Conservation (phyloP, 768 basidiomycete species). For the Termitomyces sp. region DNA sequence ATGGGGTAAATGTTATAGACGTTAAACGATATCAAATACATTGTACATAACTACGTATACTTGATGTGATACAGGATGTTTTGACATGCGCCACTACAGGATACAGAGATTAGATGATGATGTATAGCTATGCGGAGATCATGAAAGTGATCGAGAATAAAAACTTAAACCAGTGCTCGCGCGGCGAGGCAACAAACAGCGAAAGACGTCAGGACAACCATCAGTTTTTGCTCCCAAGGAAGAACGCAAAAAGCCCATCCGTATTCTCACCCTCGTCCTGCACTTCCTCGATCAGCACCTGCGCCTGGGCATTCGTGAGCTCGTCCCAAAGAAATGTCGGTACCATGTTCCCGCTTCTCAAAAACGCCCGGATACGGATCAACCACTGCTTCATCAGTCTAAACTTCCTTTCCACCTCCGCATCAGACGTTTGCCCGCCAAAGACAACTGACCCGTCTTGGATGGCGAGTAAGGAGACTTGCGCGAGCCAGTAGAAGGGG, state of each 20-base stretch:
- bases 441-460: conserved; percentile 38
- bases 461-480: conserved; percentile 48
- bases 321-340: conserved; percentile 47
- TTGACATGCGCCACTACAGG: too few relatives aligned
- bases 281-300: conserved; percentile 15
- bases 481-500: conserved; percentile 63
- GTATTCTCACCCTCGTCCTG: conserved; percentile 11
- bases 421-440: not conserved
- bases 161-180: too few relatives aligned
- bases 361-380: conserved; percentile 40
- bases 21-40: too few relatives aligned
- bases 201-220: too few relatives aligned
- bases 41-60: too few relatives aligned
- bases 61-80: too few relatives aligned
- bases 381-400: conserved; percentile 48
- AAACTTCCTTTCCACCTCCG: conserved; percentile 29
- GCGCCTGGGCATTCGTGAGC: conserved; percentile 35
- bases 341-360: conserved; percentile 35
- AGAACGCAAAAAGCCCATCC: conserved; percentile 22
- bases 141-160: too few relatives aligned
- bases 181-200: not conserved
- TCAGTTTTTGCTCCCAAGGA: not conserved
- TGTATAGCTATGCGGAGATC: too few relatives aligned
- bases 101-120: too few relatives aligned
- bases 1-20: too few relatives aligned